Evolutionary conservation across 768 basidiomycete genomes (phyloP).

Genomic region (Termitomyces sp.): DNA sequence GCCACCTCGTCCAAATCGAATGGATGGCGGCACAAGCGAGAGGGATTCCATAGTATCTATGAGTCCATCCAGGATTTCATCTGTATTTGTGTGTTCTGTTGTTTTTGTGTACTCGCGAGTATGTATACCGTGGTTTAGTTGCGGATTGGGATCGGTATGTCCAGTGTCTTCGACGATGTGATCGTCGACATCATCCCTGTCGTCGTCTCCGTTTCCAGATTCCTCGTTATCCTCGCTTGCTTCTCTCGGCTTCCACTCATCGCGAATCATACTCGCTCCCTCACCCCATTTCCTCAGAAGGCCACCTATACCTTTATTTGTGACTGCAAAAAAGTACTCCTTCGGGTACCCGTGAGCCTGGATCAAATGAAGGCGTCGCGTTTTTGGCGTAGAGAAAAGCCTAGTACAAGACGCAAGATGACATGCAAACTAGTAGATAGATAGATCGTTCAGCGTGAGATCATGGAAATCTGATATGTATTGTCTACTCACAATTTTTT

Average conservation of each 20-base stretch:
- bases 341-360: slow-evolving; percentile 79
- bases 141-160: slow-evolving; percentile 5
- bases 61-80: slow-evolving; percentile 39
- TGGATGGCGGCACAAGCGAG: slow-evolving; percentile 59
- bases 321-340: slow-evolving; percentile 87
- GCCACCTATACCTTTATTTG: slow-evolving; percentile 85
- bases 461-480: not conserved
- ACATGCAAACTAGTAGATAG: slow-evolving; percentile 60
- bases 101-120: slow-evolving; percentile 6
- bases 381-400: slow-evolving; percentile 66
- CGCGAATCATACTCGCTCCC: slow-evolving; percentile 73
- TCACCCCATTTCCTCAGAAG: slow-evolving; percentile 77
- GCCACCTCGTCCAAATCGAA: slow-evolving; percentile 72
- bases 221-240: slow-evolving; percentile 18
- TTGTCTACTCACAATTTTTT: slow-evolving; percentile 68
- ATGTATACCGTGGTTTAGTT: not conserved
- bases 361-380: slow-evolving; percentile 76
- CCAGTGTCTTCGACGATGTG: slow-evolving; percentile 21
- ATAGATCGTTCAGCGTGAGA: not conserved
- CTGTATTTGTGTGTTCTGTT: slow-evolving; percentile 6
- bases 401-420: slow-evolving; percentile 56
- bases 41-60: slow-evolving; percentile 38
- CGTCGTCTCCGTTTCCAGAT: slow-evolving; percentile 19
- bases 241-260: slow-evolving; percentile 55
- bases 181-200: slow-evolving; percentile 14